Conservation (phyloP, 2,329 filamentous ascomycete species). For the Scortechinia acanthostroma region DNA sequence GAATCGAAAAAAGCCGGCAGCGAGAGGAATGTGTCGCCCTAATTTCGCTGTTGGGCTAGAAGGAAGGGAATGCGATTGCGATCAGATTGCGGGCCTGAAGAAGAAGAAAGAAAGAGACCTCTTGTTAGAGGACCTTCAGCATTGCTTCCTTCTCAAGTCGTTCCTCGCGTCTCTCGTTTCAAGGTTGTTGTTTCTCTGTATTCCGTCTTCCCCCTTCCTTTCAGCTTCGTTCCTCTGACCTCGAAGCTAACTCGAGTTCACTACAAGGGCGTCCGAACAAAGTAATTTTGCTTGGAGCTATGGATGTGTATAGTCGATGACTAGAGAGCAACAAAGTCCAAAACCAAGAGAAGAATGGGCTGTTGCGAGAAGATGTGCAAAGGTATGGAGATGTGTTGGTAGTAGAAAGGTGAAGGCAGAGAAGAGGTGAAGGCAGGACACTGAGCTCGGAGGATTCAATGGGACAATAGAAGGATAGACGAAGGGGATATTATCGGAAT, state of each 20-base stretch:
- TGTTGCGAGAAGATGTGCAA: neutral
- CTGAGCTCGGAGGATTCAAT: too few relatives aligned
- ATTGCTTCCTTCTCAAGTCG: neutral
- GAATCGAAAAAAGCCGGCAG: neutral
- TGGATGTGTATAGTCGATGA: neutral
- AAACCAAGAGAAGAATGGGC: neutral
- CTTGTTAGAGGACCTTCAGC: neutral
- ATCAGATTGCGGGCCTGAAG: too few relatives aligned
- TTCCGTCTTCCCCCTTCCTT: too few relatives aligned
- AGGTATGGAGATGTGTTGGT: neutral
- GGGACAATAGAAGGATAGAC: too few relatives aligned
- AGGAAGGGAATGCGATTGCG: slow-evolving; percentile 7
- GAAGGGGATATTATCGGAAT: neutral
- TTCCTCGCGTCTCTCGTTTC: neutral
- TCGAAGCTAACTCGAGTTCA: too few relatives aligned
- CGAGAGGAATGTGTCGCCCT: slow-evolving; percentile 6
- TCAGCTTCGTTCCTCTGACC: too few relatives aligned
- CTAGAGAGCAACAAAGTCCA: neutral
- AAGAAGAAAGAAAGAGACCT: neutral
- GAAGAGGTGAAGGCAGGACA: too few relatives aligned
- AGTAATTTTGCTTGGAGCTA: neutral
- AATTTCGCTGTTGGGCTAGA: slow-evolving; percentile 5
- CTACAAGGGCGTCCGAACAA: too few relatives aligned
- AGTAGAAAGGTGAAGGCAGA: too few relatives aligned
- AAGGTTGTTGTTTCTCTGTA: neutral